These are phyloP conservation scores for Oryza glaberrima DNA, from an alignment of 176 grass and related monocot species.

Conservation along the genomic window DNA sequence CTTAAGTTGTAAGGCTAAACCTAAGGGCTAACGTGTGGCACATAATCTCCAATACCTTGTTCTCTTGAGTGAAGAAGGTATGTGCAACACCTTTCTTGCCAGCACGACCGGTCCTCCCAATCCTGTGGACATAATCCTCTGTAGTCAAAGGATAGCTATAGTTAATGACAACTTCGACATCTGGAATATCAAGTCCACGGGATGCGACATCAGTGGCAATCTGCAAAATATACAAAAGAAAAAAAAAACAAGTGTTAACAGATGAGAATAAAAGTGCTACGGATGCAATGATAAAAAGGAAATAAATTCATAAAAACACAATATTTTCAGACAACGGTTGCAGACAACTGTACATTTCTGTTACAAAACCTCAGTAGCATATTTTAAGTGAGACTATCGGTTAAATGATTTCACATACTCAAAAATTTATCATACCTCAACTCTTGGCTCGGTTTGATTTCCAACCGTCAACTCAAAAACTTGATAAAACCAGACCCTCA, in stretches of 20 bases:
- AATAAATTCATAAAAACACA: no score
- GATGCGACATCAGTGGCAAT: constrained; percentile 98
- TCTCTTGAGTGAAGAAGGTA: constrained; percentile 91
- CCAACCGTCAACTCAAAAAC: no score
- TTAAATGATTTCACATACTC: no score
- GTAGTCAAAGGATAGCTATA: constrained; percentile 99
- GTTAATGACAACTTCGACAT: constrained; percentile 97
- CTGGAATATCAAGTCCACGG: constrained; percentile 95
- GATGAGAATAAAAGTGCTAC: constrained; percentile 5
- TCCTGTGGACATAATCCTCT: constrained; percentile 96
- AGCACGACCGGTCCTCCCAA: constrained; percentile 90
- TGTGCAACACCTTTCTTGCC: constrained; percentile 97
- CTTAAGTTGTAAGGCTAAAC: neutral
- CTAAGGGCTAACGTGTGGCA: neutral
- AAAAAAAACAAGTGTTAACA: constrained; percentile 8
- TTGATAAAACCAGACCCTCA: no score
- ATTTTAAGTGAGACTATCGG: neutral
- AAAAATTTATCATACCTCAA: no score
- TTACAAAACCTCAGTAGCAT: constrained; percentile 1
- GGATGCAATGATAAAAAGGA: no score
- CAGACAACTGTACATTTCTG: neutral
- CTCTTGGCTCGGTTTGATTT: no score
- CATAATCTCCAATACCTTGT: constrained; percentile 61
- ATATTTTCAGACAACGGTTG: neutral
- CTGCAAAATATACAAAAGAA: constrained; percentile 50